phyloP scores from a whole-genome alignment of 31 red algal genomes.

The Asparagopsis taxiformis region DNA sequence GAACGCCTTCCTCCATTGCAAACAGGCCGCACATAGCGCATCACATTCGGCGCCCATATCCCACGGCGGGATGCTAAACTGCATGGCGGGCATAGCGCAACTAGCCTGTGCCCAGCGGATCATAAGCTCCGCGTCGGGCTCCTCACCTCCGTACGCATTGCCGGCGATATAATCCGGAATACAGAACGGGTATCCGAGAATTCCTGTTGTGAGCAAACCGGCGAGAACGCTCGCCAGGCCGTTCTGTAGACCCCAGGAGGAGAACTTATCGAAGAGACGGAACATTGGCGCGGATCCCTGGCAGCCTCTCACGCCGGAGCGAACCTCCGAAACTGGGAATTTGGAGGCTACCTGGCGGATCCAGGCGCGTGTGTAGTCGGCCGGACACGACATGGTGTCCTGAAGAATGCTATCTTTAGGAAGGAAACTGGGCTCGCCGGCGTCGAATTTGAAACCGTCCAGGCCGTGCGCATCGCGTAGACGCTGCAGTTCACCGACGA shows the following conservation, averaged over 20 bases:
- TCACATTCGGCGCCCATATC: conserved; percentile 50
- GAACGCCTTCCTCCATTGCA: conserved; percentile 61
- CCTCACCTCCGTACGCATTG: conserved; percentile 77
- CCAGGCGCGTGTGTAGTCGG: conserved; percentile 67
- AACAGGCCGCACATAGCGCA: conserved; percentile 13
- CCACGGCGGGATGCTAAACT: conserved; percentile 89
- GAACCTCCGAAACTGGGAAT: conserved; percentile 62
- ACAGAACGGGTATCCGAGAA: conserved; percentile 85
- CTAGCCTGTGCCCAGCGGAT: conserved; percentile 81
- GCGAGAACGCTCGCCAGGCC: conserved; percentile 79
- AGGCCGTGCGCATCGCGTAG: conserved; percentile 63
- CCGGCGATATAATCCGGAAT: conserved; percentile 88
- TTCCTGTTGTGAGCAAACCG: conserved; percentile 60
- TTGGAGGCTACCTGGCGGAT: conserved; percentile 46
- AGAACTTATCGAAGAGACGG: conserved; percentile 84
- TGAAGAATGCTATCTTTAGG: conserved; percentile 47
- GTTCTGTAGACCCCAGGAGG: conserved; percentile 66
- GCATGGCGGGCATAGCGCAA: conserved; percentile 81
- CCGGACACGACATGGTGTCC: conserved; percentile 43
- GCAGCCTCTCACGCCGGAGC: conserved; percentile 56
- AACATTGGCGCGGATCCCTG: conserved; percentile 61
- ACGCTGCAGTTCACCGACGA: conserved; percentile 49
- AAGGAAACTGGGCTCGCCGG: conserved; percentile 87
- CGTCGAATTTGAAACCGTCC: conserved; percentile 98
- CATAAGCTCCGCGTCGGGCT: conserved; percentile 63